phyloP scores from a whole-genome alignment of 106 monocot genomes.

The Alisma plantagoaquatica region DNA sequence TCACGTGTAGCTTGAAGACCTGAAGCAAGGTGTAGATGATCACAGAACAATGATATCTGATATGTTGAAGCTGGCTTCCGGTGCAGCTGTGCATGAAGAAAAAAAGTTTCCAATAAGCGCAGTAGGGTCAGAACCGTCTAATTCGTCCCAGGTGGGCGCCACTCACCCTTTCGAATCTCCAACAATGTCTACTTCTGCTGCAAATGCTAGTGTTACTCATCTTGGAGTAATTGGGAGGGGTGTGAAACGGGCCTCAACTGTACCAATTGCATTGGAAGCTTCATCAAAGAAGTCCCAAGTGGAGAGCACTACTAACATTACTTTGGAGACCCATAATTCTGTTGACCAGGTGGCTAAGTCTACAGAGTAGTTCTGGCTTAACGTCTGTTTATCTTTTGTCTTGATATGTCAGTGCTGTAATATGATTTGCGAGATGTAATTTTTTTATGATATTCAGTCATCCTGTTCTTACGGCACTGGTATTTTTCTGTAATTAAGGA shows the following conservation, averaged over 20 bases:
- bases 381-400: too few species aligned
- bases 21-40: constrained; percentile 46
- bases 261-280: constrained; percentile 30
- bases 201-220: constrained; percentile 46
- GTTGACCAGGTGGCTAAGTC: too few species aligned
- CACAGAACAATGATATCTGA: constrained; percentile 45
- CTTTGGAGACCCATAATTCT: constrained; percentile 22
- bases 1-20: constrained; percentile 94
- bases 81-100: neutral
- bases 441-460: too few species aligned
- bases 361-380: too few species aligned
- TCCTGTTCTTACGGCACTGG: too few species aligned
- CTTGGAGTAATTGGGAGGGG: constrained; percentile 95
- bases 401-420: too few species aligned
- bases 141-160: neutral
- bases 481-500: too few species aligned
- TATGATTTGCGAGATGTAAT: too few species aligned
- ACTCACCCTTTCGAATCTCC: constrained; percentile 46
- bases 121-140: neutral
- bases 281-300: constrained; percentile 27
- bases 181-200: constrained; percentile 36
- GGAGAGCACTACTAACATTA: too few species aligned
- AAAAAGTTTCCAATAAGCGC: neutral
- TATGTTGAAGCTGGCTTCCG: constrained; percentile 33
- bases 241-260: constrained; percentile 51